Conservation (phyloP, 768 basidiomycete genomes). For the Boletus subparvulus region DNA sequence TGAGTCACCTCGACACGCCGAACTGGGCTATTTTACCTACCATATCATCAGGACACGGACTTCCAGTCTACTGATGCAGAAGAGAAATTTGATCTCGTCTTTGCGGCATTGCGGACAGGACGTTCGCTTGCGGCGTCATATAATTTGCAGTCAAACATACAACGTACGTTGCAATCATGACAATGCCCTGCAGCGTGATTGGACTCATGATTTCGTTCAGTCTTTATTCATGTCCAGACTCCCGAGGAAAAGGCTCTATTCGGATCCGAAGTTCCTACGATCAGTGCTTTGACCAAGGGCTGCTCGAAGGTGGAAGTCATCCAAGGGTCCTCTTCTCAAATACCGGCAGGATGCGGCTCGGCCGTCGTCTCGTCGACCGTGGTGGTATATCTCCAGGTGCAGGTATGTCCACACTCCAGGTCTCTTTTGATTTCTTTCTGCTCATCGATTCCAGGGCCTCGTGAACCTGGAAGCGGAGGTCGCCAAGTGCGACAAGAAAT, state of each 20-base stretch:
- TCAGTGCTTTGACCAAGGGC: slow-evolving; percentile 83
- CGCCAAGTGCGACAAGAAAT: slow-evolving; percentile 87
- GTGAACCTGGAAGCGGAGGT: slow-evolving; percentile 89
- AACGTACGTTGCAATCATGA: slow-evolving; percentile 5
- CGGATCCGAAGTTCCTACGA: slow-evolving; percentile 69
- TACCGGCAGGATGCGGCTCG: slow-evolving; percentile 83
- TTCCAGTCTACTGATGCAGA: slow-evolving; percentile 73
- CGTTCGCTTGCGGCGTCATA: slow-evolving; percentile 64
- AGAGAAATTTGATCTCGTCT: slow-evolving; percentile 82
- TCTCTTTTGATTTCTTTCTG: not conserved
- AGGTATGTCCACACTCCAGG: slow-evolving; percentile 46
- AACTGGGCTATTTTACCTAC: not conserved
- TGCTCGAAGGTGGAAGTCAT: slow-evolving; percentile 76
- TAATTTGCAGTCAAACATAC: slow-evolving; percentile 78
- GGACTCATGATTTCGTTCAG: slow-evolving; percentile 29
- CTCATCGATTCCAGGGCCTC: slow-evolving; percentile 64
- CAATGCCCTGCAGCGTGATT: no score
- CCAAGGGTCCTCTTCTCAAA: slow-evolving; percentile 51
- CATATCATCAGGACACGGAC: slow-evolving; percentile 47
- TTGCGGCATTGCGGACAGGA: slow-evolving; percentile 68
- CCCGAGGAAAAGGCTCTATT: slow-evolving; percentile 66
- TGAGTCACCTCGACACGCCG: slow-evolving; percentile 39
- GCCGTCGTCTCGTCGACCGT: slow-evolving; percentile 73
- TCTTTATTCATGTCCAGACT: slow-evolving; percentile 72
- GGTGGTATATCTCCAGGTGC: slow-evolving; percentile 80